Base-by-base conservation (phyloP, 768 basidiomycete genomes). In the Scleroderma bovista region DNA sequence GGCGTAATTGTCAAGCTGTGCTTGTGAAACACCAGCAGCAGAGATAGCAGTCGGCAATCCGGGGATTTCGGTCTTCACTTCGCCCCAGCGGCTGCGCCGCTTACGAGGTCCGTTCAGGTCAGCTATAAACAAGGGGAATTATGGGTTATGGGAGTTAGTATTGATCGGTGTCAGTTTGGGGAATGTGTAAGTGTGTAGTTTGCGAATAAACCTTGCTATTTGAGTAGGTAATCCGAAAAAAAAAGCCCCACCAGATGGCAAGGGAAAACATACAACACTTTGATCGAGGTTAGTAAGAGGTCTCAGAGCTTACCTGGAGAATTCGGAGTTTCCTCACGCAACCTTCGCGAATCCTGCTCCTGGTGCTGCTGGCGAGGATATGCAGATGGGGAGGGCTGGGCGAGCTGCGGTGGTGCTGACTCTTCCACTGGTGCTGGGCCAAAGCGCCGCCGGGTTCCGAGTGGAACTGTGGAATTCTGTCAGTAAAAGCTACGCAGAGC, bases 51-150 rank as follows among this genome's bases (percentile, higher is more conserved):
- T 95, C 6, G 96, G 96, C 47, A 97, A 70, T 49, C 93, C 94
- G 48, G 93, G 90, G 44, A 93, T 86, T 58, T 94, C 88, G 45
- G 86, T 81, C 68, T 90, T 90, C 52, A 83, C 88, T 59, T 96
- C 95, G 57, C 96, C 96, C 94, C 94, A 99, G 51, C 96, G 88
- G 62, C 93, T 96, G 58, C 92, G 88, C 55, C 95, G 83, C 74
- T 98, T 98, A 56, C 94, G 86, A 58, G 93, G 84, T 57, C 84
- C 87, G 65, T 92, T 89, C 50, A 84, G 78, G 66, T 88, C 83
- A 77, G 82, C 88, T 88, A 69, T 60, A 58, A 58, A 53, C 68
- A 64, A 73, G 69, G 69, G 59, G 68, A 59, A 75, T 71, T 55
- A 62, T 53, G 50, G 58, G 61, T 60, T 63, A 68, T 73, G 58